Conservation (phyloP, 805 yeast genomes). For the Candida coleopterorum region DNA sequence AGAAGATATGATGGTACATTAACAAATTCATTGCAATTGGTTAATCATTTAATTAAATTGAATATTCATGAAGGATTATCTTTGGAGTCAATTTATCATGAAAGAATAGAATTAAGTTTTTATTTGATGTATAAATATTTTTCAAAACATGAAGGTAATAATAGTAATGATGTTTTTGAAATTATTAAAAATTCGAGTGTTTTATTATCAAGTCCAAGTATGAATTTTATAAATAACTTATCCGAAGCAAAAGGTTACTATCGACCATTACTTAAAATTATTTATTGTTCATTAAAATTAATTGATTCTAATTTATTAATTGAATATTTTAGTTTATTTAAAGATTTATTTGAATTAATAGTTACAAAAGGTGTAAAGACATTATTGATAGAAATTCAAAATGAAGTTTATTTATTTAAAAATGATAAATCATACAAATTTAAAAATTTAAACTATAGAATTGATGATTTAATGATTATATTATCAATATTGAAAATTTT, state of each 20-base stretch:
- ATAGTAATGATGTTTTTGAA: constrained; percentile 32
- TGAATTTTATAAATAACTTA: constrained; percentile 44
- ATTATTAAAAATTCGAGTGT: constrained; percentile 41
- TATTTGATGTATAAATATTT: constrained; percentile 43
- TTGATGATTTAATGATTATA: constrained; percentile 62
- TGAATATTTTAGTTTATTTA: constrained; percentile 47
- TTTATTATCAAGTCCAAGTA: constrained; percentile 45
- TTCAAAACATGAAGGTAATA: constrained; percentile 19
- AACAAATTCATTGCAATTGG: constrained; percentile 33
- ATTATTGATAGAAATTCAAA: constrained; percentile 54
- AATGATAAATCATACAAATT: constrained; percentile 25
- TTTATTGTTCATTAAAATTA: constrained; percentile 44
- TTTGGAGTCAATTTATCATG: constrained; percentile 50
- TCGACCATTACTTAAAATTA: constrained; percentile 57
- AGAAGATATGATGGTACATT: constrained; percentile 28
- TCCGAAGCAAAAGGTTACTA: constrained; percentile 38
- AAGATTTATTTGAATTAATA: constrained; percentile 56
- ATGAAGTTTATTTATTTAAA: constrained; percentile 44
- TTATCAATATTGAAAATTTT: constrained; percentile 61
- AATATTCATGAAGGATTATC: constrained; percentile 49
- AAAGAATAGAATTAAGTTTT: constrained; percentile 64
- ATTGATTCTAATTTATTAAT: constrained; percentile 38
- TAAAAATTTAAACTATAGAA: constrained; percentile 39
- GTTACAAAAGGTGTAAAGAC: constrained; percentile 63
- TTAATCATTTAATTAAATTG: constrained; percentile 46